Evolutionary conservation across 2,329 filamentous ascomycete species (phyloP), one percentile per base, ranked within the genome.

Genomic region (Elsinoe australis): DNA sequence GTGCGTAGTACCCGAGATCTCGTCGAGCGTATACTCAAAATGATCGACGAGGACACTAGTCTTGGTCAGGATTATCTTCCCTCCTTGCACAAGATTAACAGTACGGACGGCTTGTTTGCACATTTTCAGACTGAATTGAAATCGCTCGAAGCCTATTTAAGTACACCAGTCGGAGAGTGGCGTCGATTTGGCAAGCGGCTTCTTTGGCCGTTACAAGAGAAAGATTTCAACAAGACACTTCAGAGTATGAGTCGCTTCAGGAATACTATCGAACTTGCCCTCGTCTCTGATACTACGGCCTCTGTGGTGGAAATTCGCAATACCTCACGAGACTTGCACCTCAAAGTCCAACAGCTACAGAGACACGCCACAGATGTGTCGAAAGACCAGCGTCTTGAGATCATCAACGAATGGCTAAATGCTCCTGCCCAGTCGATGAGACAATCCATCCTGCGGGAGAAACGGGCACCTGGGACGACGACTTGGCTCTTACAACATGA

Each of bases 201-300:
- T 6, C 26, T 28, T 3, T 41, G 36, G 36, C 36, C 36, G 7
- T 14, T 41, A 2, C 21, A 26, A 3, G 36, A 41, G 22, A 28
- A 17, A 3, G 9, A 41, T 3, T 21, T 41, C 36, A 21, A 41
- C 36, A 41, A 41, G 14, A 12, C 10, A 8, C 36, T 41, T 15
- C 36, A 41, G 9, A 41, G 17, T 14, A 15, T 41, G 12, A 26
- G 21, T 21, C 36, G 36, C 36, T 26, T 41, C 22, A 41, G 28
- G 36, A 24, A 28, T 15, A 28, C 2, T 9, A 17, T 41, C 12
- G 36, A 41, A 14, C 12, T 26, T 26, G 21, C 17, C 7, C 36
- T 41, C 10, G 17, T 26, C 1, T 15, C 36, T 15, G 36, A 41
- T 28, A 41, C 21, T 15, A 24, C 36, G 2, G 7, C 22, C 15